These are phyloP conservation scores for Leishmania arabica DNA, from an alignment of 208 protist genomes.

Conservation along the genomic window DNA sequence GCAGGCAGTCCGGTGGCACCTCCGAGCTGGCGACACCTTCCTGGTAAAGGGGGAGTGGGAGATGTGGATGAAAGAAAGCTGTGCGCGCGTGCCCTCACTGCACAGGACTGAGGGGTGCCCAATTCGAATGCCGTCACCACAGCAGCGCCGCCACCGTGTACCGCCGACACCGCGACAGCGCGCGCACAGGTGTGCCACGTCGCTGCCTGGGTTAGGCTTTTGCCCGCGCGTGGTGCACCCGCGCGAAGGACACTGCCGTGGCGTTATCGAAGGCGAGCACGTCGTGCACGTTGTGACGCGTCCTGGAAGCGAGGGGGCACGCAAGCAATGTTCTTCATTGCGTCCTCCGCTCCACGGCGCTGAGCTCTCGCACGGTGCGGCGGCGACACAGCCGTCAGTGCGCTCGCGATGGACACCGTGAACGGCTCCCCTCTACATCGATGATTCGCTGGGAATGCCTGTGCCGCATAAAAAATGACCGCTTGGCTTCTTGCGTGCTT, in stretches of 20 bases:
- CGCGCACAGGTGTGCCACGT: neutral
- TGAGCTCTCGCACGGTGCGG: neutral
- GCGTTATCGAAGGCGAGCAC: neutral
- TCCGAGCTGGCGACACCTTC: neutral
- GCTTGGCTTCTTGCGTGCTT: neutral
- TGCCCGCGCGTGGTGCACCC: neutral
- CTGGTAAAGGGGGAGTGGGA: neutral
- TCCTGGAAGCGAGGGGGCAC: neutral
- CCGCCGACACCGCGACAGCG: neutral
- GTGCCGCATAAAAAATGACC: neutral
- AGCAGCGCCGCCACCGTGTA: neutral
- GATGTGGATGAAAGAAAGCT: neutral
- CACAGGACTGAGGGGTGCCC: neutral
- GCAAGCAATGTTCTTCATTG: neutral
- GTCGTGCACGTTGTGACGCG: conserved; percentile 1
- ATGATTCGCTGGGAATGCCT: neutral
- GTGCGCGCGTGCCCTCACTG: neutral
- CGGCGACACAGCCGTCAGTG: neutral
- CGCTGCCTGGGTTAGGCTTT: neutral
- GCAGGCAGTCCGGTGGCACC: neutral
- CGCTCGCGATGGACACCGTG: neutral
- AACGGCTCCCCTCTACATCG: neutral
- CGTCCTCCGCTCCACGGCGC: neutral
- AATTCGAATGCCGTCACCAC: neutral
- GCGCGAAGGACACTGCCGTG: neutral